Percentiles rank a stretch among this genome's conserved stretches.
Evolutionary conservation across 495 filamentous ascomycete genomes (phyloP).

Genomic region (Penicillium antarcticum): DNA sequence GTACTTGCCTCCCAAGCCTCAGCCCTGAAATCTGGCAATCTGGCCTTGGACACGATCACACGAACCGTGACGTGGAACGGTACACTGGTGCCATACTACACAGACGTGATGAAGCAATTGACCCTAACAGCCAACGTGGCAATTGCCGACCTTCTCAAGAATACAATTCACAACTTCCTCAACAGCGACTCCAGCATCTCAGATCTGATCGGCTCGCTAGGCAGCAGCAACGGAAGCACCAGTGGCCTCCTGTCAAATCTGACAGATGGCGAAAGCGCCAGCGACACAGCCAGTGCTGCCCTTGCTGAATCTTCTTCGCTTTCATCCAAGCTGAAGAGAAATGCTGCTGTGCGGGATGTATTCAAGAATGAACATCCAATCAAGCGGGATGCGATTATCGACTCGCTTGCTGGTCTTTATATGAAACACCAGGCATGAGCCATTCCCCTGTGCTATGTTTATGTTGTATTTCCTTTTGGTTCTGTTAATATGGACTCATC

Average conservation of each 20-base stretch:
- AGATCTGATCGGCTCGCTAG: neutral
- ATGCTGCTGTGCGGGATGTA: slow-evolving; percentile 8
- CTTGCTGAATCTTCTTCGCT: neutral
- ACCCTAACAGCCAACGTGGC: slow-evolving; percentile 31
- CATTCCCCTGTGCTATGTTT: neutral
- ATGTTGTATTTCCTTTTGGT: neutral
- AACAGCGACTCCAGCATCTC: slow-evolving; percentile 1
- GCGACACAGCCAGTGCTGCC: slow-evolving; percentile 4
- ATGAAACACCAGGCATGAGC: neutral
- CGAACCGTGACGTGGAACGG: slow-evolving; percentile 32
- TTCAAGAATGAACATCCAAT: slow-evolving; percentile 15
- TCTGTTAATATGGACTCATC: neutral
- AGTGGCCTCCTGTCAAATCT: neutral
- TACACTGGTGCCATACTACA: slow-evolving; percentile 38
- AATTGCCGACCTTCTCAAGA: slow-evolving; percentile 26
- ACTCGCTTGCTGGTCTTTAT: slow-evolving; percentile 9
- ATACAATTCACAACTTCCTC: slow-evolving; percentile 29
- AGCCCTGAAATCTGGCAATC: slow-evolving; percentile 28
- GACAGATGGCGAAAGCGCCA: neutral
- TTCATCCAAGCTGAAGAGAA: slow-evolving; percentile 11
- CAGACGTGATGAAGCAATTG: slow-evolving; percentile 33
- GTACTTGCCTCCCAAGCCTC: slow-evolving; percentile 28
- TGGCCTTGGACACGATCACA: slow-evolving; percentile 30
- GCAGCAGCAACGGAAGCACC: neutral
- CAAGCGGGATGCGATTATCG: slow-evolving; percentile 15